A percentile compares a stretch with the other conserved stretches of the same genome.
Conservation (phyloP, 345 rosid genomes). For the Moricandia arvensis region DNA sequence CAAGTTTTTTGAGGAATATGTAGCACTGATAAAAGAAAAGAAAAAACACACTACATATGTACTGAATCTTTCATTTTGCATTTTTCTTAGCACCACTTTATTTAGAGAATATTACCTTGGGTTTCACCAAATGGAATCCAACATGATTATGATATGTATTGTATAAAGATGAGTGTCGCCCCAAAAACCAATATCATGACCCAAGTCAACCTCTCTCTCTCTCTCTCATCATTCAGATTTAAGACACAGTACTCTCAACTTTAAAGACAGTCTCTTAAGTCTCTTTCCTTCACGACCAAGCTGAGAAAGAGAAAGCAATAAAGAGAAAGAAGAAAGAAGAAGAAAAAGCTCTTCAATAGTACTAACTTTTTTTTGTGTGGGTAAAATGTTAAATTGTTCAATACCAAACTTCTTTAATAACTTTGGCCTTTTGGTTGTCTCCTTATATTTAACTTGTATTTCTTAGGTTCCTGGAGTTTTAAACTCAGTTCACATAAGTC, state of each 20-base stretch:
- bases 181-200: constrained; percentile 40
- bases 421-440: constrained; percentile 22
- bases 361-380: constrained; percentile 8
- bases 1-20: too few relatives aligned
- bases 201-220: constrained; percentile 34
- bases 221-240: constrained; percentile 17
- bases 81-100: constrained; percentile 17
- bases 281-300: constrained; percentile 28
- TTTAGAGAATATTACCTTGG: constrained; percentile 24
- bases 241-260: constrained; percentile 26
- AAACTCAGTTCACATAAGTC: constrained; percentile 2
- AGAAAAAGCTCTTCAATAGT: constrained; percentile 24
- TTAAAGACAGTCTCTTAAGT: constrained; percentile 33
- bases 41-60: neutral
- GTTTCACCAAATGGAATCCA: constrained; percentile 36
- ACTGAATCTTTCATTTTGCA: constrained; percentile 16
- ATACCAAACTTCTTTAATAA: constrained; percentile 27
- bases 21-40: too few relatives aligned
- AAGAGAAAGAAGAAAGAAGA: constrained; percentile 4
- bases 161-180: constrained; percentile 25
- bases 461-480: neutral
- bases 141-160: constrained; percentile 21
- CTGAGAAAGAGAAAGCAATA: constrained; percentile 38
- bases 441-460: constrained; percentile 7
- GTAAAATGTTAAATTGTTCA: too few relatives aligned